These are phyloP conservation scores for Vitellaria paradoxa DNA, from an alignment of 179 eudicot genomes.

Conservation along the genomic window DNA sequence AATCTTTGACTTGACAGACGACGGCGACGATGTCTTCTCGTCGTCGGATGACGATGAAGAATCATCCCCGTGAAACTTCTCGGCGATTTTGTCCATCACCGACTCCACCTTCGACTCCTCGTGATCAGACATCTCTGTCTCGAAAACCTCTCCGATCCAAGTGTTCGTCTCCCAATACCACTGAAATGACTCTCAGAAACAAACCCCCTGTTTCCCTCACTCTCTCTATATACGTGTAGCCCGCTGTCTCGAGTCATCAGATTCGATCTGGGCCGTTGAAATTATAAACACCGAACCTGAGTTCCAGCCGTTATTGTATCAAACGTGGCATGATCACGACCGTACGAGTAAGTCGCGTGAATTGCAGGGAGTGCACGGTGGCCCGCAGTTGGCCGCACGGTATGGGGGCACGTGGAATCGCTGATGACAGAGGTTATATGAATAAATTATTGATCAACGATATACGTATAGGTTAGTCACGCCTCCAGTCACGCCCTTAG, in stretches of 20 bases:
- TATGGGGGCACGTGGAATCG: no score
- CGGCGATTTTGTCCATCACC: constrained; percentile 52
- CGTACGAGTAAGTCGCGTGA: no score
- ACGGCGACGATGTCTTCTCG: constrained; percentile 22
- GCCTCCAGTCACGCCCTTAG: no score
- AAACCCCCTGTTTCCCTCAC: neutral
- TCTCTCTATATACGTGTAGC: neutral
- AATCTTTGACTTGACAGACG: constrained; percentile 46
- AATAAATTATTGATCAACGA: no score
- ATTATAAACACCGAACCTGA: neutral
- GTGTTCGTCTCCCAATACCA: no score
- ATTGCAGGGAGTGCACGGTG: no score
- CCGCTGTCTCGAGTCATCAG: neutral
- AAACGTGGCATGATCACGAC: no score
- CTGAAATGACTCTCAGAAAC: neutral
- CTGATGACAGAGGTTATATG: no score
- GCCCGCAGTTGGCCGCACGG: no score
- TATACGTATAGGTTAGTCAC: no score
- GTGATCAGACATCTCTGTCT: constrained; percentile 51
- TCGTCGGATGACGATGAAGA: constrained; percentile 67
- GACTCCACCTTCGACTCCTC: constrained; percentile 50
- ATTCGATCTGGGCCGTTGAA: constrained; percentile 13
- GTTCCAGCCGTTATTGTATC: no score
- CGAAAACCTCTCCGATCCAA: neutral
- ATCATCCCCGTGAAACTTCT: constrained; percentile 48